Base-by-base conservation (phyloP, 257 asterid species). In the Solanum chiquidenum region DNA sequence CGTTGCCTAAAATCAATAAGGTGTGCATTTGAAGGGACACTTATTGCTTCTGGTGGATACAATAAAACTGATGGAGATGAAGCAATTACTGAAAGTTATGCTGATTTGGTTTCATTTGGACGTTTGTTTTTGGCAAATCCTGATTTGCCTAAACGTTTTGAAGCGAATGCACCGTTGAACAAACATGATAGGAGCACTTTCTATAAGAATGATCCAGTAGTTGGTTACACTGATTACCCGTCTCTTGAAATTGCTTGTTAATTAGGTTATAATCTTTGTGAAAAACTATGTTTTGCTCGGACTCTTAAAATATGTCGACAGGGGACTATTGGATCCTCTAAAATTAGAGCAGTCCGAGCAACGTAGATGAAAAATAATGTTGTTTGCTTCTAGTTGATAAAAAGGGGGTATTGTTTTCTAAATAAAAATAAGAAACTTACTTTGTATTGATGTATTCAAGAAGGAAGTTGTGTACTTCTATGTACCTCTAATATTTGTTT, bases 141-240 rank as follows among this genome's bases (percentile, higher is more conserved):
- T 0, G 98, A 95, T 84, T 91, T 96, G 37, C 94, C 94, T 0
- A 85, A 52, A 74, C 89, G 96, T 42, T 91, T 83, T 44, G 92
- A 92, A 85, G 58, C 91, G 69, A 91, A 92, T 75, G 95, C 94
- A 0, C 92, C 93, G 25, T 89, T 94, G 40, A 93, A 87, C 64
- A 91, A 87, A 92, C 93, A 94, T 20, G 86, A 89, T 4, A 83
- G 98, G 89, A 89, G 86, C 88, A 93, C 96, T 20, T 96, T 96
- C 88, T 96, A 93, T 42, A 90, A 84, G 4, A 76, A 88, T 0
- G 95, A 96, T 93, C 98, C 98, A 4, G 92, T 93, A 9, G 86
- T 93, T 18, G 98, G 98, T 31, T 94, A 91, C 82, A 94, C 98
- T 1, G 98, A 96, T 89, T 95, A 96, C 83, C 98, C 98, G 25